These are phyloP conservation scores for Platanthera guangdongensis DNA, from an alignment of 106 monocot species.

Conservation along the genomic window DNA sequence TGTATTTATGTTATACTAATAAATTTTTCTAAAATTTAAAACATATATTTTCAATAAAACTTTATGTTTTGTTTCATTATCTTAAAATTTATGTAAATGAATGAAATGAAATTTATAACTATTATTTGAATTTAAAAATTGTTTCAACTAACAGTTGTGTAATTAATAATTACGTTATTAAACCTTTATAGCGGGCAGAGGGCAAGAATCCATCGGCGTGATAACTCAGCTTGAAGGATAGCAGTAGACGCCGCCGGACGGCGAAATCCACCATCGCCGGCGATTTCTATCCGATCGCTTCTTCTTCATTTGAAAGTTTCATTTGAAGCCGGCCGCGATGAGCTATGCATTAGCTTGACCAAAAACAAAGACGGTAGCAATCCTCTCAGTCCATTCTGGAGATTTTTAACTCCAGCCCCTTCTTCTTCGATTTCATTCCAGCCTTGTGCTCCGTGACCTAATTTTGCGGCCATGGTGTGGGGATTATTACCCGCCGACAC, in stretches of 20 bases:
- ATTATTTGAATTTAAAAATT: too few species aligned
- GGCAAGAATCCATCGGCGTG: too few species aligned
- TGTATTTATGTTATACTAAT: too few species aligned
- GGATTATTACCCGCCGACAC: constrained; percentile 45
- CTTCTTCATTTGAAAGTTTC: background rate
- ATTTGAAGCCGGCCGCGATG: background rate
- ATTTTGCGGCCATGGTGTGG: constrained; percentile 49
- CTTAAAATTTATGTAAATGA: too few species aligned
- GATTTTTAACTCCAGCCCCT: background rate
- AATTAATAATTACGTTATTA: too few species aligned
- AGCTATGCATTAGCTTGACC: background rate
- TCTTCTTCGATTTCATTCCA: background rate
- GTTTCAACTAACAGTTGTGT: too few species aligned
- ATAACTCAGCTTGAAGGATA: too few species aligned
- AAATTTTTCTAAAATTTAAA: too few species aligned
- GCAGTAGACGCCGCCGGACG: background rate
- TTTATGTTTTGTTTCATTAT: too few species aligned
- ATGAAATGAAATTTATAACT: too few species aligned
- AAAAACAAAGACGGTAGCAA: background rate
- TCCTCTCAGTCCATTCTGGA: background rate
- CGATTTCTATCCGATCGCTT: background rate
- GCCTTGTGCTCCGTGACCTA: background rate
- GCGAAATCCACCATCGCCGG: background rate
- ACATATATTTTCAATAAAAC: too few species aligned
- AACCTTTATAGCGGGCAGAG: too few species aligned